Conservation (phyloP, 1,139 yeast genomes). For the Blastobotrys serpentis region DNA sequence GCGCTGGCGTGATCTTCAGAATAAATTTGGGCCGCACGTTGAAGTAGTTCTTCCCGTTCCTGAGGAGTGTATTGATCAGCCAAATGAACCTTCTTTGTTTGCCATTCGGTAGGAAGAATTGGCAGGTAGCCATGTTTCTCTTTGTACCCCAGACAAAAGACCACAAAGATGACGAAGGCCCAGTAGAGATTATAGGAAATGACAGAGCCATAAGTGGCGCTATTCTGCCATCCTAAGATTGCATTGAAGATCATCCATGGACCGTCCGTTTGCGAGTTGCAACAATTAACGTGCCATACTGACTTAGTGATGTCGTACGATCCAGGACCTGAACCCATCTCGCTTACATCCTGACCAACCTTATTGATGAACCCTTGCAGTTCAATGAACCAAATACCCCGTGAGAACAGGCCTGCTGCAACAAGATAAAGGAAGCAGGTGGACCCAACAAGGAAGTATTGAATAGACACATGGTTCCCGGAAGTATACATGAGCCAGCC, state of each 20-base stretch:
- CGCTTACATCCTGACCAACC: conserved; percentile 85
- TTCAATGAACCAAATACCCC: conserved; percentile 90
- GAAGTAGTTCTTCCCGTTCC: conserved; percentile 25
- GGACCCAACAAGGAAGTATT: conserved; percentile 74
- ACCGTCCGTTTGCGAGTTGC: conserved; percentile 86
- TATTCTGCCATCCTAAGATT: conserved; percentile 90
- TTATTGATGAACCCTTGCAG: conserved; percentile 62
- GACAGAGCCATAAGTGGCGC: conserved; percentile 94
- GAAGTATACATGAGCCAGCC: conserved; percentile 73
- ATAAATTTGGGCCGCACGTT: conserved; percentile 26
- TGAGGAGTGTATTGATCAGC: conserved; percentile 15
- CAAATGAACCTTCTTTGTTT: conserved; percentile 17
- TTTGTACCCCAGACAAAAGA: conserved; percentile 65
- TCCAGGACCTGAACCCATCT: conserved; percentile 91
- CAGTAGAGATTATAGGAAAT: conserved; percentile 73
- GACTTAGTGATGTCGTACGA: conserved; percentile 77
- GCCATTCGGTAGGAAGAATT: conserved; percentile 27
- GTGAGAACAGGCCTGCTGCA: conserved; percentile 85
- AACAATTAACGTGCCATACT: conserved; percentile 96
- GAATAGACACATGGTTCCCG: conserved; percentile 75
- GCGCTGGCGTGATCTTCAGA: conserved; percentile 10
- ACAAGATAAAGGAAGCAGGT: conserved; percentile 85
- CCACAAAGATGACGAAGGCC: conserved; percentile 55
- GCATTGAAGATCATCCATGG: conserved; percentile 95
- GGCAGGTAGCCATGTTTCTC: conserved; percentile 69